These are phyloP conservation scores for Symbiodinium pilosum DNA, from an alignment of 73 alveolate genomes.

Conservation along the genomic window DNA sequence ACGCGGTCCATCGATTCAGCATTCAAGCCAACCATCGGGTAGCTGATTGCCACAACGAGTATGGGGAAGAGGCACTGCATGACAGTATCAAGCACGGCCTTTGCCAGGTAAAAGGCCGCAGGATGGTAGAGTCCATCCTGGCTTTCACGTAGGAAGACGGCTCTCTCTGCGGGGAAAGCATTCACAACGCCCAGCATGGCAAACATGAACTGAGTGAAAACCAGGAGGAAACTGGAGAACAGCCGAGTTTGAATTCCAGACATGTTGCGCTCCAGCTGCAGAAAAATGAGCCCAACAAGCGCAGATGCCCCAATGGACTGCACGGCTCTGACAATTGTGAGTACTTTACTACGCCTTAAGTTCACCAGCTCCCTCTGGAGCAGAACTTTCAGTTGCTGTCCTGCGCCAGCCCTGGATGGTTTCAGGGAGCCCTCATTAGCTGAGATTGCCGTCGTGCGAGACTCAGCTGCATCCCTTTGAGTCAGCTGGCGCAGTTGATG, in stretches of 20 bases:
- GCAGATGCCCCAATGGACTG: constrained; percentile 23
- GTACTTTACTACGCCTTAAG: constrained; percentile 31
- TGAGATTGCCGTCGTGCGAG: background rate
- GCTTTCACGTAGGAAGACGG: constrained; percentile 67
- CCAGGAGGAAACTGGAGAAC: constrained; percentile 67
- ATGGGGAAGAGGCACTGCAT: constrained; percentile 49
- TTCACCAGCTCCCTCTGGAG: constrained; percentile 31
- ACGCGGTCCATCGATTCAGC: constrained; percentile 34
- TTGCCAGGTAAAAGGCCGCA: constrained; percentile 53
- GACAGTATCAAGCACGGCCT: constrained; percentile 18
- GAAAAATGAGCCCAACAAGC: constrained; percentile 31
- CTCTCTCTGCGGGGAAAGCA: constrained; percentile 82
- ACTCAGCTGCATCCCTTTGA: background rate
- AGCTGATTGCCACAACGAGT: constrained; percentile 74
- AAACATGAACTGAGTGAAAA: constrained; percentile 59
- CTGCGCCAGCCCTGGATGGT: background rate
- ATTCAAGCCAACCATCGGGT: constrained; percentile 46
- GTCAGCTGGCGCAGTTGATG: background rate
- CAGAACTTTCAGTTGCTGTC: constrained; percentile 21
- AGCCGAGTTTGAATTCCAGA: constrained; percentile 44
- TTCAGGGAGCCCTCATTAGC: background rate
- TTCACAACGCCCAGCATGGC: constrained; percentile 69
- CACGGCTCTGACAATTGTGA: constrained; percentile 40
- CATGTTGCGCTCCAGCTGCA: constrained; percentile 55
- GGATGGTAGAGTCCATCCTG: constrained; percentile 76